Evolutionary conservation across 2,329 filamentous ascomycete genomes (phyloP).

Genomic region (Thermochaetoides dissita): DNA sequence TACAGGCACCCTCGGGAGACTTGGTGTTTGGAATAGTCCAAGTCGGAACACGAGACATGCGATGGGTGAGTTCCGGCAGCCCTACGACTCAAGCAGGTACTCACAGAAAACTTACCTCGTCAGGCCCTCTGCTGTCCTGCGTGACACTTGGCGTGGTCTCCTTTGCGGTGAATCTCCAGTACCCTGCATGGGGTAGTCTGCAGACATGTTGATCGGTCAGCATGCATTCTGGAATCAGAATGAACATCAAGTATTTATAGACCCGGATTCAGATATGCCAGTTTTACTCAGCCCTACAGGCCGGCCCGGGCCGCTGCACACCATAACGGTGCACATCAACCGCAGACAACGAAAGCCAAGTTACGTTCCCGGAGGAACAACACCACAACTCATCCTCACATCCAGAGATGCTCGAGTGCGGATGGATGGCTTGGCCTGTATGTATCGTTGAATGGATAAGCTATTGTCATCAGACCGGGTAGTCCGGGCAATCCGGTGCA

Average conservation of each 20-base stretch:
- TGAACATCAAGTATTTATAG: background rate
- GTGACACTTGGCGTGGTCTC: no score
- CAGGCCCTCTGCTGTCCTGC: no score
- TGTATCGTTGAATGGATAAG: constrained; percentile 66
- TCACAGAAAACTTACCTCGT: no score
- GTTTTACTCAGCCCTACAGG: constrained; percentile 24
- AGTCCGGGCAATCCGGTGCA: background rate
- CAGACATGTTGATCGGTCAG: constrained; percentile 8
- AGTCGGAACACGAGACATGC: no score
- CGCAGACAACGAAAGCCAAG: constrained; percentile 45
- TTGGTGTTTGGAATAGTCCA: no score
- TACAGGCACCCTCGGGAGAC: no score
- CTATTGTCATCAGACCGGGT: constrained; percentile 45
- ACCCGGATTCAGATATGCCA: constrained; percentile 23
- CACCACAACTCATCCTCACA: constrained; percentile 66
- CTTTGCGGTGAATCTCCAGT: no score
- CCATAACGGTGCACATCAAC: constrained; percentile 43
- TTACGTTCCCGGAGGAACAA: constrained; percentile 37
- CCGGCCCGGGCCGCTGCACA: constrained; percentile 19
- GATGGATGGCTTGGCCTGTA: constrained; percentile 57
- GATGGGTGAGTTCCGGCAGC: no score
- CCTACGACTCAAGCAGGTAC: no score
- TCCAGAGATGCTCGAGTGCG: constrained; percentile 46
- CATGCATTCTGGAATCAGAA: background rate
- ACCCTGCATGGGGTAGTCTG: no score